Evolutionary conservation across 1,284 basidiomycete genomes (phyloP).

Genomic region (Malassezia brasiliensis): DNA sequence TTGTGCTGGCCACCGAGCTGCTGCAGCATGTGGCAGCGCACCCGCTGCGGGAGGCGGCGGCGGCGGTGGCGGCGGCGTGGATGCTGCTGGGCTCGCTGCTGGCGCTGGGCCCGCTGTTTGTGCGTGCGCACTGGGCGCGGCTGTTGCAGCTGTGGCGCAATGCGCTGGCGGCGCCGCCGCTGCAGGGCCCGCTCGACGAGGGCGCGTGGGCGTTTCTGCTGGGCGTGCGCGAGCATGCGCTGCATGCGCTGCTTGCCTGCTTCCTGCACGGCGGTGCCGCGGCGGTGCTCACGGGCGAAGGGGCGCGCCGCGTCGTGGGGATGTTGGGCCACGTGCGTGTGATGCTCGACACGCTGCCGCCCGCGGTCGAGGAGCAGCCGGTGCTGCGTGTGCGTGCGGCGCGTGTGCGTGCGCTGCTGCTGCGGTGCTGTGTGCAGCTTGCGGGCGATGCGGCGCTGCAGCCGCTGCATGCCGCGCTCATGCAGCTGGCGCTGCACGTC

Average conservation of each 20-base stretch:
- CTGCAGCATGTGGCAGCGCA: slow-evolving; percentile 74
- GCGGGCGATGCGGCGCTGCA: slow-evolving; percentile 72
- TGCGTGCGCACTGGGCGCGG: slow-evolving; percentile 80
- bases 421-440: slow-evolving; percentile 77
- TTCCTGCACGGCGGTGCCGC: slow-evolving; percentile 57
- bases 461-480: slow-evolving; percentile 62
- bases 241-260: slow-evolving; percentile 80
- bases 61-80: slow-evolving; percentile 92
- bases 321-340: slow-evolving; percentile 79
- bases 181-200: slow-evolving; percentile 58
- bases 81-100: slow-evolving; percentile 79
- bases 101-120: slow-evolving; percentile 85
- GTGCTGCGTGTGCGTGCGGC: slow-evolving; percentile 27
- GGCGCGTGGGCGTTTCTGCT: slow-evolving; percentile 78
- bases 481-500: slow-evolving; percentile 72
- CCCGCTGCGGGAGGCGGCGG: slow-evolving; percentile 66
- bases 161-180: slow-evolving; percentile 80
- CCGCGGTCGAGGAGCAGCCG: slow-evolving; percentile 17
- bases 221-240: slow-evolving; percentile 78
- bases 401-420: slow-evolving; percentile 69
- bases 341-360: slow-evolving; percentile 62
- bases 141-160: slow-evolving; percentile 92
- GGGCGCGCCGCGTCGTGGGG: slow-evolving; percentile 73
- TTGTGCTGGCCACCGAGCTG: slow-evolving; percentile 79
- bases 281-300: slow-evolving; percentile 75